phyloP scores from a whole-genome alignment of 2,329 filamentous ascomycete species.

The Mollisiaceae sp. region DNA sequence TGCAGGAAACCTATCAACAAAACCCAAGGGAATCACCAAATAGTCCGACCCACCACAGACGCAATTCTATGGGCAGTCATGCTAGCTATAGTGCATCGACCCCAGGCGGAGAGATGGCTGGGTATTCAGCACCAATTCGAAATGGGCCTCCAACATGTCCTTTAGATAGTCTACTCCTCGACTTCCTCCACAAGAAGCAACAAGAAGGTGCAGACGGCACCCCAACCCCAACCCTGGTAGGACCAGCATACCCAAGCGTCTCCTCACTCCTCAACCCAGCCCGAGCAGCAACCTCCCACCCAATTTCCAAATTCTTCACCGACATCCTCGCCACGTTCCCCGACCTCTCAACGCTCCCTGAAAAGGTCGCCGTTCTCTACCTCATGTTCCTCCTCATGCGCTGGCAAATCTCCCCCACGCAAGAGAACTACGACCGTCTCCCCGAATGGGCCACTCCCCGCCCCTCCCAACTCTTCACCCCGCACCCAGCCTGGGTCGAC shows the following conservation, averaged over 20 bases:
- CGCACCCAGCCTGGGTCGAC: constrained; percentile 84
- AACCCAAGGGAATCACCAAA: constrained; percentile 7
- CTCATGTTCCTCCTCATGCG: constrained; percentile 87
- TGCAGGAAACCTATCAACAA: constrained; percentile 47
- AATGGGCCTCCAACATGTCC: constrained; percentile 75
- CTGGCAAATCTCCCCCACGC: constrained; percentile 81
- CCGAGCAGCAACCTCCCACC: constrained; percentile 67
- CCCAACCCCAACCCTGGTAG: constrained; percentile 68
- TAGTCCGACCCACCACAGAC: constrained; percentile 34
- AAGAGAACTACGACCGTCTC: constrained; percentile 78
- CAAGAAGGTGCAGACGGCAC: constrained; percentile 67
- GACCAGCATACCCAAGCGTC: constrained; percentile 80
- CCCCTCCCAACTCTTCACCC: constrained; percentile 65
- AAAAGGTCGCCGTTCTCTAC: constrained; percentile 82
- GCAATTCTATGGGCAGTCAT: constrained; percentile 34
- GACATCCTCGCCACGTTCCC: constrained; percentile 87
- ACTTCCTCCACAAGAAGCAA: constrained; percentile 74
- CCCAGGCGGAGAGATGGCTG: constrained; percentile 29
- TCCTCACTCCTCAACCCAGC: constrained; percentile 77
- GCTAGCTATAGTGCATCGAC: constrained; percentile 36
- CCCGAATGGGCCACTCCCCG: constrained; percentile 75
- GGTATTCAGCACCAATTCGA: constrained; percentile 48
- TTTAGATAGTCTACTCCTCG: constrained; percentile 78
- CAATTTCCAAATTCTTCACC: constrained; percentile 82
- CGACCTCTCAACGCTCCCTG: constrained; percentile 76